Conservation (phyloP, 1,284 basidiomycete species). For the Nidula niveotomentosa region DNA sequence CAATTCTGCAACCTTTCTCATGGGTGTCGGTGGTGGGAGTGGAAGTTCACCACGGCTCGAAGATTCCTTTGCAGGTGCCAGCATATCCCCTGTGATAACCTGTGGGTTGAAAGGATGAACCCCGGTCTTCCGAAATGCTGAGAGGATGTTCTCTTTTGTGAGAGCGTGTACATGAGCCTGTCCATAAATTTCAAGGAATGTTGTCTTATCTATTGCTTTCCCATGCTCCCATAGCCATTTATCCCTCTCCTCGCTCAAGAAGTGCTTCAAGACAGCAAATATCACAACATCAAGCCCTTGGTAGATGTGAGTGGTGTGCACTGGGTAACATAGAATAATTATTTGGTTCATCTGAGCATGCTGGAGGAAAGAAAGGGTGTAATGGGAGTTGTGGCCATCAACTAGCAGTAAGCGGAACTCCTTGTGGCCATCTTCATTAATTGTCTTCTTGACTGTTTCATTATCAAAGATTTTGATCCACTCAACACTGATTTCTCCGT, state of each 20-base stretch:
- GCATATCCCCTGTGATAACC: constrained; percentile 27
- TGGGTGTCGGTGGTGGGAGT: constrained; percentile 9
- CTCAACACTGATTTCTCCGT: constrained; percentile 32
- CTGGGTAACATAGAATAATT: constrained; percentile 36
- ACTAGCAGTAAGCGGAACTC: no score
- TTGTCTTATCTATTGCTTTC: constrained; percentile 22
- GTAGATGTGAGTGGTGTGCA: constrained; percentile 42
- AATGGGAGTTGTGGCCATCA: no score
- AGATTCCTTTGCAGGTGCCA: constrained; percentile 33
- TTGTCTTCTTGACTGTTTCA: no score
- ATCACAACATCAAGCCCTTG: no score
- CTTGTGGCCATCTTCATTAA: no score
- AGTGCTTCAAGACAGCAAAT: no score
- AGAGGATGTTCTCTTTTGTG: no score
- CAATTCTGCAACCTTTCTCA: constrained; percentile 8
- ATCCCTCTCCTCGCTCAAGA: no score
- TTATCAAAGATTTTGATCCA: constrained; percentile 36
- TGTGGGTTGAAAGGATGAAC: constrained; percentile 29
- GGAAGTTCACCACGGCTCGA: constrained; percentile 20
- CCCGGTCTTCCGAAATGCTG: constrained; percentile 35
- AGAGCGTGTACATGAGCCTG: constrained; percentile 28
- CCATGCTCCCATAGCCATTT: constrained; percentile 17
- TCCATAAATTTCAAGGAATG: constrained; percentile 33
- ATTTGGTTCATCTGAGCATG: constrained; percentile 32
- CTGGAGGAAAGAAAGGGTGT: no score